Evolutionary conservation across 345 rosid species (phyloP).

Genomic region (Corchorus capsularis): DNA sequence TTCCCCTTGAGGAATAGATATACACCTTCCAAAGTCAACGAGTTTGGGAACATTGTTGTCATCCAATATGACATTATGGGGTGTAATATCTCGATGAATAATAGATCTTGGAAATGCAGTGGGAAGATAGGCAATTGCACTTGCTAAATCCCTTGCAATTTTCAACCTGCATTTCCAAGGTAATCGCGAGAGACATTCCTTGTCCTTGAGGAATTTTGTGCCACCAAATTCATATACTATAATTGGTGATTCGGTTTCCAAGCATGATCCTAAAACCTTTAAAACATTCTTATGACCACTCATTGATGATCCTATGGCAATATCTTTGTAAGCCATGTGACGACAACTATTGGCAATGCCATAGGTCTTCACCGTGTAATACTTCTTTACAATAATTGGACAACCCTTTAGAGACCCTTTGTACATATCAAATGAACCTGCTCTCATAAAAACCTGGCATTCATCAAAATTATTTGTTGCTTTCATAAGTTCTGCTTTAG

Average conservation of each 20-base stretch:
- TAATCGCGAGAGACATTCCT: slow-evolving; percentile 8
- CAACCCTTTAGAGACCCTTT: slow-evolving; percentile 18
- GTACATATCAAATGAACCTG: background rate
- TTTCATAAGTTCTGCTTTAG: slow-evolving; percentile 6
- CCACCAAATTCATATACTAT: too few species aligned
- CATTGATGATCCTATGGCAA: slow-evolving; percentile 1
- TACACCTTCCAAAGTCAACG: background rate
- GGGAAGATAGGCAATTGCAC: slow-evolving; percentile 18
- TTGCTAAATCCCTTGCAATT: background rate
- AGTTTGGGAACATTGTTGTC: slow-evolving; percentile 19
- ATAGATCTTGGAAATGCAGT: slow-evolving; percentile 28
- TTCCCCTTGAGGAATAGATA: slow-evolving; percentile 31
- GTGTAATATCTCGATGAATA: slow-evolving; percentile 11
- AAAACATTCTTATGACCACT: slow-evolving; percentile 18
- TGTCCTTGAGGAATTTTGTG: slow-evolving; percentile 18
- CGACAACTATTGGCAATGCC: too few species aligned
- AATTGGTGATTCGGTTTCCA: slow-evolving; percentile 8
- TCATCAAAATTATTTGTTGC: slow-evolving; percentile 12
- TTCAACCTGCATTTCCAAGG: slow-evolving; percentile 14
- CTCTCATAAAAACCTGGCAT: background rate
- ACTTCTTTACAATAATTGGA: slow-evolving; percentile 15
- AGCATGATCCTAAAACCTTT: slow-evolving; percentile 29
- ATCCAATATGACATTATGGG: background rate
- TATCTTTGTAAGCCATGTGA: slow-evolving; percentile 1
- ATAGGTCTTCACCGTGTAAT: too few species aligned